Base-by-base conservation (phyloP, 208 protist species). In the Crithidia bombi region DNA sequence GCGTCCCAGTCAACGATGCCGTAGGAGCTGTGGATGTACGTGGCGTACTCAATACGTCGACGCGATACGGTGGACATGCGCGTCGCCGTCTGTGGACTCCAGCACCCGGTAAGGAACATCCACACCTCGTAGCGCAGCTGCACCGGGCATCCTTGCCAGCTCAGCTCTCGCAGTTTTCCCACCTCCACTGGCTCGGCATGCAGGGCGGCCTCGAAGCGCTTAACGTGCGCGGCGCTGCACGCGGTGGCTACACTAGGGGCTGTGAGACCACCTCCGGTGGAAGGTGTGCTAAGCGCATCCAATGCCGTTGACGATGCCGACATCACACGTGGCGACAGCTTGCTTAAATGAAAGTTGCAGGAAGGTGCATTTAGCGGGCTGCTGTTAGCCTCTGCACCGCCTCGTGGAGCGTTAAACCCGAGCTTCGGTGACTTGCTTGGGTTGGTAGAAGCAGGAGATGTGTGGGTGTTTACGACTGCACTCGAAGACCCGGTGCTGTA, bases 141-240 rank as follows among this genome's bases (percentile, higher is more conserved):
- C 25, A 75, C 78, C 1, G 86, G 81, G 67, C 81, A 87, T n/a
- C 83, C 86, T 62, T 75, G 68, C 69, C 81, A 87, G 56, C 86
- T 79, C 26, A 89, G 57, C 47, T 73, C 69, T 19, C 86, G 69
- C 55, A 92, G 61, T 15, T 69, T 71, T n/a, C 59, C 72, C 46
- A 87, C 26, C 28, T 78, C 69, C 9, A 82, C 77, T 17, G 73
- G 65, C 43, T 81, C 78, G 12, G 59, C 58, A 25, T 43, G 36
- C 44, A 87, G 56, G 11, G 78, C 70, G 19, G 64, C 58, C 12
- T 80, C 49, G 28, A 89, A 69, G 19, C 62, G 75, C 44, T 72
- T 56, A 5, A 64, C 67, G 39, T 73, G 59, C 7, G 64, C 57
- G 33, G 44, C 33, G 50, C 50, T 49, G 43, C 36, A 28, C 1